Percentiles rank a stretch among this genome's conserved stretches.
phyloP scores from a whole-genome alignment of 2,329 filamentous ascomycete genomes.

The Dothidotthia symphoricarpi region DNA sequence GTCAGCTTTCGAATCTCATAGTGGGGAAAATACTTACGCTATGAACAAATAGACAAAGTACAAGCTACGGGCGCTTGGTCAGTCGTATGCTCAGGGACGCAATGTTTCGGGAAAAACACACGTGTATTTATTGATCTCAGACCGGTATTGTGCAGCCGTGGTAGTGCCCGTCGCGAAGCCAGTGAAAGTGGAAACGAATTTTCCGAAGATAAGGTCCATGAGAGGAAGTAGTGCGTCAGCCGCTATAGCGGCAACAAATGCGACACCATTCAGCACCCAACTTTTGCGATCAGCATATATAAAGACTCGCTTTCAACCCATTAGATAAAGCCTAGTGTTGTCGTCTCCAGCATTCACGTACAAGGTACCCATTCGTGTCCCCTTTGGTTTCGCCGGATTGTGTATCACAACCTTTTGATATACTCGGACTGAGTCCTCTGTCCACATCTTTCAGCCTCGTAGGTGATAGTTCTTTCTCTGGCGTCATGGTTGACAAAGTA shows the following conservation, averaged over 20 bases:
- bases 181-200: constrained; percentile 50
- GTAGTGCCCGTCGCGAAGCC: constrained; percentile 40
- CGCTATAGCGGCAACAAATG: constrained; percentile 42
- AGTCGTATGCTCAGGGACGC: not conserved
- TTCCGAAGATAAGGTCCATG: constrained; percentile 55
- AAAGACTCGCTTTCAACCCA: constrained; percentile 32
- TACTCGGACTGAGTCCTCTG: constrained; percentile 2
- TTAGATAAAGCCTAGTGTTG: constrained; percentile 6
- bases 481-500: constrained; percentile 8
- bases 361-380: constrained; percentile 26
- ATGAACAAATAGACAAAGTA: constrained; percentile 72
- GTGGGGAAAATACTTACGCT: constrained; percentile 29
- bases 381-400: constrained; percentile 15
- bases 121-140: constrained; percentile 42
- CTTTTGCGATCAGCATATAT: constrained; percentile 33
- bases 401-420: constrained; percentile 4
- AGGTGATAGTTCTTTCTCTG: constrained; percentile 4
- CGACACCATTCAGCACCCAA: constrained; percentile 33
- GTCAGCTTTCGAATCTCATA: no score
- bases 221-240: constrained; percentile 49
- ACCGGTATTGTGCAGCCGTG: constrained; percentile 38
- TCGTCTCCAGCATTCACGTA: constrained; percentile 7
- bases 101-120: not conserved
- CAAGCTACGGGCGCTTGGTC: constrained; percentile 45
- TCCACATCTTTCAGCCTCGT: constrained; percentile 6